These are phyloP conservation scores for Talaromyces verruculosus DNA, from an alignment of 2,329 filamentous ascomycete species.

Conservation along the genomic window DNA sequence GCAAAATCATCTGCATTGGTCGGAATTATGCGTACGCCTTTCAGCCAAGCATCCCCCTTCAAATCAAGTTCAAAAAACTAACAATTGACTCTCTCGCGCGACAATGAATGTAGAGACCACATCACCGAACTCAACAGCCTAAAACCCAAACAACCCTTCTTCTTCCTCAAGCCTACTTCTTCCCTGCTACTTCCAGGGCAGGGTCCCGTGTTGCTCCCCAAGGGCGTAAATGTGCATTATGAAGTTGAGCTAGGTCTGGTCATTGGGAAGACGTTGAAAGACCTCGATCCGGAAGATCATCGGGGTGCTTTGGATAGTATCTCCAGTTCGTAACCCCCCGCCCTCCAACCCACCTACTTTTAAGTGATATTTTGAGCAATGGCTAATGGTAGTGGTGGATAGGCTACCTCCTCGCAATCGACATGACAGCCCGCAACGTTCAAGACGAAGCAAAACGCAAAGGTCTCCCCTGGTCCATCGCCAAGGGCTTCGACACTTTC, in stretches of 20 bases:
- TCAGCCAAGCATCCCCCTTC: background rate
- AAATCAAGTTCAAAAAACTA: background rate
- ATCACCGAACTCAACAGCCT: slow-evolving; percentile 86
- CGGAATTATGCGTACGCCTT: slow-evolving; percentile 85
- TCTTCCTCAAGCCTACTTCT: slow-evolving; percentile 93
- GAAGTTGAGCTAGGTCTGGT: slow-evolving; percentile 92
- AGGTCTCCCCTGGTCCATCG: slow-evolving; percentile 92
- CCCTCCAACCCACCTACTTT: background rate
- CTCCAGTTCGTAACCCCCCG: slow-evolving; percentile 56
- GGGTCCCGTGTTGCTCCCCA: slow-evolving; percentile 78
- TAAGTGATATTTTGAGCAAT: background rate
- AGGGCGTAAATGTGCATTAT: slow-evolving; percentile 83
- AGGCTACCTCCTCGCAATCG: slow-evolving; percentile 89
- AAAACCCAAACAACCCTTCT: slow-evolving; percentile 92
- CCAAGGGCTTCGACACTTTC: slow-evolving; percentile 98
- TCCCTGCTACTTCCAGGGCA: slow-evolving; percentile 77
- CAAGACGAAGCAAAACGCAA: slow-evolving; percentile 98
- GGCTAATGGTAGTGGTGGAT: background rate
- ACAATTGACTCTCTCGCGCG: background rate
- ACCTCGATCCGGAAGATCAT: slow-evolving; percentile 72
- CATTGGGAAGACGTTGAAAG: slow-evolving; percentile 75
- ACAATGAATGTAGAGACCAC: slow-evolving; percentile 66
- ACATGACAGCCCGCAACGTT: slow-evolving; percentile 94
- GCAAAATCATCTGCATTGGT: slow-evolving; percentile 88
- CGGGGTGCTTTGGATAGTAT: slow-evolving; percentile 78